phyloP scores from a whole-genome alignment of 192 early-diverging fungal species.

The Spinellus fusiger region DNA sequence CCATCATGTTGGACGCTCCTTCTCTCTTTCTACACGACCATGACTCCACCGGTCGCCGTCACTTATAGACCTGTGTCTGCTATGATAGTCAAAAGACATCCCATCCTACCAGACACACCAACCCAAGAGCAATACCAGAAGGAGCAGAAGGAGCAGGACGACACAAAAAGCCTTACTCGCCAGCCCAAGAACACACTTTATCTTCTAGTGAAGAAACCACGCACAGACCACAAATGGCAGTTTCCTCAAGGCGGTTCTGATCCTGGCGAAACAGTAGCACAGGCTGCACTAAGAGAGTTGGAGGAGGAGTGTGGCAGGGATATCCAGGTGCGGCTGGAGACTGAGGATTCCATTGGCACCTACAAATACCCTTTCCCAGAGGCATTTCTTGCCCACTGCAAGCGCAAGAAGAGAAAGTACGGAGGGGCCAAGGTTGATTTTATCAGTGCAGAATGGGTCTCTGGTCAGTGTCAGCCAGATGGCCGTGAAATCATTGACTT shows the following conservation, averaged over 20 bases:
- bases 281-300: conserved; percentile 68
- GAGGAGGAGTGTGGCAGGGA: conserved; percentile 61
- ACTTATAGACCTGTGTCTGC: too few relatives aligned
- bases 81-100: too few relatives aligned
- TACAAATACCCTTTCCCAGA: conserved; percentile 30
- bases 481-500: conserved; percentile 54
- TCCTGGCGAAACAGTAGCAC: conserved; percentile 58
- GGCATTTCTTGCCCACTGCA: conserved; percentile 6
- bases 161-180: too few relatives aligned
- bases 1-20: too few relatives aligned
- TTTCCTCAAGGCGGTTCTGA: conserved; percentile 66
- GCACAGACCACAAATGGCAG: conserved; percentile 57
- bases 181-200: conserved; percentile 43
- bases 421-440: conserved; percentile 20
- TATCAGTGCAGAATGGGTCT: conserved; percentile 55
- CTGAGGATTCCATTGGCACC: conserved; percentile 63
- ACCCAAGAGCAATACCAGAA: too few relatives aligned
- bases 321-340: conserved; percentile 75
- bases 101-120: too few relatives aligned
- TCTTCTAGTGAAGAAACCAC: conserved; percentile 66
- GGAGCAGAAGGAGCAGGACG: too few relatives aligned
- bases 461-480: conserved; percentile 63
- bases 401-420: neutral
- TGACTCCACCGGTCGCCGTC: too few relatives aligned
- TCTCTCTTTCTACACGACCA: too few relatives aligned